Conservation (phyloP, 768 basidiomycete species). For the Tulasnella sp. region DNA sequence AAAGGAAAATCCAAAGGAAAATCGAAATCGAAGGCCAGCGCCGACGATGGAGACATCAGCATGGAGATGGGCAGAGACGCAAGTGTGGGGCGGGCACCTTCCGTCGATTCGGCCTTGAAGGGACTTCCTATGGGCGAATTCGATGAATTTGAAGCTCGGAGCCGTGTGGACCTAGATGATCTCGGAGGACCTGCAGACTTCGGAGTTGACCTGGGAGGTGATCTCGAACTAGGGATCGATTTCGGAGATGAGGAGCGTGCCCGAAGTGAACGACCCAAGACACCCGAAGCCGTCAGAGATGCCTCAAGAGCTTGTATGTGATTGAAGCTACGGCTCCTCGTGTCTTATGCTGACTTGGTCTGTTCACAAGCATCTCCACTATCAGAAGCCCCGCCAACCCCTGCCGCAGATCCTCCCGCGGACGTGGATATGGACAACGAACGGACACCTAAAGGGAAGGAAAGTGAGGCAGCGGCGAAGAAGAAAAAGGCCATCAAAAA, state of each 20-base stretch:
- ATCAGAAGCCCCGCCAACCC: conserved; percentile 62
- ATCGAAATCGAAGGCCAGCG: conserved; percentile 22
- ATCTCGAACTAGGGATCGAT: conserved; percentile 58
- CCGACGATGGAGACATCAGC: conserved; percentile 34
- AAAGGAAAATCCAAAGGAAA: conserved; percentile 25
- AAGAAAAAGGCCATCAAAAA: conserved; percentile 61
- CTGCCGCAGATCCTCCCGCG: conserved; percentile 43
- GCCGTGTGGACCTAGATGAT: conserved; percentile 18
- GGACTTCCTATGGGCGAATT: conserved; percentile 36
- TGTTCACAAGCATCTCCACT: conserved; percentile 54
- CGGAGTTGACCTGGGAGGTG: conserved; percentile 27
- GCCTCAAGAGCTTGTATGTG: conserved; percentile 42
- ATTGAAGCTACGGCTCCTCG: conserved; percentile 38
- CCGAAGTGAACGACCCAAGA: conserved; percentile 10
- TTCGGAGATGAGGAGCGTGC: conserved; percentile 42
- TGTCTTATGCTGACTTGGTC: background rate
- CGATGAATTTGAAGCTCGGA: conserved; percentile 24
- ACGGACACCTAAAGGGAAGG: conserved; percentile 35
- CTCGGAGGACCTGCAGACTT: conserved; percentile 20
- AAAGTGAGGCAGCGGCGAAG: conserved; percentile 33
- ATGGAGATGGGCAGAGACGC: conserved; percentile 72
- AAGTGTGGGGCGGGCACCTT: conserved; percentile 37
- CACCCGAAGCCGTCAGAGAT: conserved; percentile 29
- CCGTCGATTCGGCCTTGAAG: conserved; percentile 46
- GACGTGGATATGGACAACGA: conserved; percentile 17